Percentiles rank a stretch among this genome's conserved stretches.
These are phyloP conservation scores for Fusarium cicatricum DNA, from an alignment of 2,329 filamentous ascomycete species.

Conservation along the genomic window DNA sequence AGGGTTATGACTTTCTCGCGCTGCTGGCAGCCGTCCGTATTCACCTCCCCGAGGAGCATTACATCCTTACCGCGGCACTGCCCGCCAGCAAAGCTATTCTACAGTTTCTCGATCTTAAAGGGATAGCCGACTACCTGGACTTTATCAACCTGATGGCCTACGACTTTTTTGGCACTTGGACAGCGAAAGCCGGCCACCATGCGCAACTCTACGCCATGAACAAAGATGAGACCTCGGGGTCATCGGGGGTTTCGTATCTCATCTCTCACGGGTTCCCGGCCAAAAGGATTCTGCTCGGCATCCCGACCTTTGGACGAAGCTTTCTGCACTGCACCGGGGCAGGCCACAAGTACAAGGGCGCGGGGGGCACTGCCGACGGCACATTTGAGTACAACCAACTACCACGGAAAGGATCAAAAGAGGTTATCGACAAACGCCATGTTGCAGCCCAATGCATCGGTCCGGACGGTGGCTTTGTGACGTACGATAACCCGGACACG, in stretches of 20 bases:
- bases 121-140: slow-evolving; percentile 72
- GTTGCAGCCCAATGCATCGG: slow-evolving; percentile 78
- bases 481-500: slow-evolving; percentile 80
- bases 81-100: slow-evolving; percentile 73
- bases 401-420: slow-evolving; percentile 67
- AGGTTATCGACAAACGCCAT: slow-evolving; percentile 71
- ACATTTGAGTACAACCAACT: slow-evolving; percentile 79
- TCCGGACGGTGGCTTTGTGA: slow-evolving; percentile 78
- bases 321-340: slow-evolving; percentile 73
- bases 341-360: slow-evolving; percentile 66
- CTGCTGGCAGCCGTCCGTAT: slow-evolving; percentile 73
- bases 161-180: slow-evolving; percentile 80
- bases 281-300: slow-evolving; percentile 77
- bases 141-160: slow-evolving; percentile 83
- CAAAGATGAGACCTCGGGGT: slow-evolving; percentile 70
- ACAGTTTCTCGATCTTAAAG: slow-evolving; percentile 71
- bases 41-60: slow-evolving; percentile 72
- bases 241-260: slow-evolving; percentile 72
- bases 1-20: slow-evolving; percentile 75
- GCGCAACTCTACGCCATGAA: slow-evolving; percentile 74
- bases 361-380: slow-evolving; percentile 67
- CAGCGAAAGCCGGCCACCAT: slow-evolving; percentile 73
- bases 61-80: slow-evolving; percentile 75
- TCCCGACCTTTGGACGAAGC: slow-evolving; percentile 78
- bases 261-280: slow-evolving; percentile 71